Conservation (phyloP, 2,329 filamentous ascomycete genomes). For the Epichloe uncinata region DNA sequence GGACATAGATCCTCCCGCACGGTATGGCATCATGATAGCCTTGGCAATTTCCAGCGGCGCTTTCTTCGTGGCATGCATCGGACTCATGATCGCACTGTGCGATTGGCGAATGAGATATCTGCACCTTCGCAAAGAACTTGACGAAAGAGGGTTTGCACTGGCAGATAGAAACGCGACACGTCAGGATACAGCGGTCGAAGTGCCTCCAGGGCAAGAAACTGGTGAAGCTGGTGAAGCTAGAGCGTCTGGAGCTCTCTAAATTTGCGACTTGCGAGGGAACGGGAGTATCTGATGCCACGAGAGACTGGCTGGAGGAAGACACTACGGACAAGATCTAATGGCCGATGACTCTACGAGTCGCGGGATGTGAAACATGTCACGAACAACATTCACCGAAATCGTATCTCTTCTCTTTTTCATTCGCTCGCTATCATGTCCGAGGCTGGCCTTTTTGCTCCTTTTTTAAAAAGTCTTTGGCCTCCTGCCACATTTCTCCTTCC, state of each 20-base stretch:
- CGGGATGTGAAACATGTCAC: no score
- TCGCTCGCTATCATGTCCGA: not conserved
- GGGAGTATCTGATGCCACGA: not conserved
- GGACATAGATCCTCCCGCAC: conserved; percentile 2
- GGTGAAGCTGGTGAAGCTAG: not conserved
- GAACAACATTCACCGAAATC: no score
- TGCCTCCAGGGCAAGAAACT: not conserved
- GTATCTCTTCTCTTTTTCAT: not conserved
- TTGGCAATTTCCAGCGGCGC: conserved; percentile 7
- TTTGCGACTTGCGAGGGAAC: not conserved
- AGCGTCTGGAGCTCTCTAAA: conserved; percentile 5
- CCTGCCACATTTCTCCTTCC: conserved; percentile 64
- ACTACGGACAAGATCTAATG: no score
- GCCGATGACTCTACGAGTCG: not conserved
- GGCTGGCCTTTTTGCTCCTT: conserved; percentile 9
- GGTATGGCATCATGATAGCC: conserved; percentile 7
- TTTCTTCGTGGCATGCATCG: conserved; percentile 6
- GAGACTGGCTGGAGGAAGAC: not conserved
- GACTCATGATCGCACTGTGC: conserved; percentile 5
- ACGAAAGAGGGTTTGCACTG: conserved; percentile 3
- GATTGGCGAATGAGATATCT: conserved; percentile 7
- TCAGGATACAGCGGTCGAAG: not conserved
- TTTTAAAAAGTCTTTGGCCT: conserved; percentile 24
- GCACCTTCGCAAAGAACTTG: conserved; percentile 4
- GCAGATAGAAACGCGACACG: not conserved